Conservation (phyloP, 805 yeast genomes). For the Barnettozyma sp. region DNA sequence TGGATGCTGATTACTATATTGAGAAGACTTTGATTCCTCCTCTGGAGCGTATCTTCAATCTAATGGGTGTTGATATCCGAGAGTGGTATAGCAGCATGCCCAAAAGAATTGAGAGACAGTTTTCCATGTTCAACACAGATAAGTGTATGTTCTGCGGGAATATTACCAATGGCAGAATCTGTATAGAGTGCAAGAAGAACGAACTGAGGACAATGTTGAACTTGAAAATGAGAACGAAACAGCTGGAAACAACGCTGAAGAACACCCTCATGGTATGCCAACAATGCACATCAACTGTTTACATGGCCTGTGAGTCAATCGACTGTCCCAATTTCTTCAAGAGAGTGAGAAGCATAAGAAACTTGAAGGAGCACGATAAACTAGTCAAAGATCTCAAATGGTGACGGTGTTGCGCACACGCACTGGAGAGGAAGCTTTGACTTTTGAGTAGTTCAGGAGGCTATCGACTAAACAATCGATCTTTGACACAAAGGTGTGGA, state of each 20-base stretch:
- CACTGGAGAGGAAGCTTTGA: no score
- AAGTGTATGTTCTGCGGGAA: conserved; percentile 20
- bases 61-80: conserved; percentile 74
- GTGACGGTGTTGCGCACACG: not conserved
- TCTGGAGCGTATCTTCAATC: conserved; percentile 70
- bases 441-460: no score
- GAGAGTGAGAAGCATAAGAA: conserved; percentile 36
- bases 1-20: conserved; percentile 85
- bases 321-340: conserved; percentile 62
- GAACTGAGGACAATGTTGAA: conserved; percentile 32
- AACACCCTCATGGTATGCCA: conserved; percentile 31
- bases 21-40: conserved; percentile 84
- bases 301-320: conserved; percentile 45
- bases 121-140: conserved; percentile 8
- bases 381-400: conserved; percentile 7
- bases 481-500: not conserved
- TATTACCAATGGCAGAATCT: conserved; percentile 23
- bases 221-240: conserved; percentile 24
- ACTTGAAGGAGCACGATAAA: conserved; percentile 20
- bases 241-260: conserved; percentile 25
- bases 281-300: conserved; percentile 30
- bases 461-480: no score
- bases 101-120: conserved; percentile 18
- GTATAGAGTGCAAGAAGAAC: conserved; percentile 29
- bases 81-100: conserved; percentile 76